These are phyloP conservation scores for Pleurotus eryngii DNA, from an alignment of 768 basidiomycete genomes.

Conservation along the genomic window DNA sequence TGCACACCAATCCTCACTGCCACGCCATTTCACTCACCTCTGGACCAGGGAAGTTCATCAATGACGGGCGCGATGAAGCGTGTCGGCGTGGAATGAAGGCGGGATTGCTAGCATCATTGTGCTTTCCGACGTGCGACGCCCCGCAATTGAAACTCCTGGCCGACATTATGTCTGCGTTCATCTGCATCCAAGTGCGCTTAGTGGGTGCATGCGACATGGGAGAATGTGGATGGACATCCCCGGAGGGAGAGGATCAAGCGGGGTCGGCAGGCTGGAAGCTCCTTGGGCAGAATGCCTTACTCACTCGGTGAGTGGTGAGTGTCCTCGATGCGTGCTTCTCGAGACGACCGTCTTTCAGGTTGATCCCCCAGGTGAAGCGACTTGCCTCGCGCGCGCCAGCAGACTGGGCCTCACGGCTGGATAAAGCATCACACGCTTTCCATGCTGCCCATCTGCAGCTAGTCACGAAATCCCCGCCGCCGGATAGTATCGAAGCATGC, in stretches of 20 bases:
- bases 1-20: constrained; percentile 17
- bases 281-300: constrained; percentile 25
- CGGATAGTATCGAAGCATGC: constrained; percentile 42
- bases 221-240: constrained; percentile 17
- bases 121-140: constrained; percentile 55
- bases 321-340: constrained; percentile 3
- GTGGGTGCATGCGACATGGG: constrained; percentile 11
- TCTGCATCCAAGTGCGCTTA: constrained; percentile 31
- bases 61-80: constrained; percentile 20
- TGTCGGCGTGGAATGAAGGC: constrained; percentile 28
- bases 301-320: constrained; percentile 38
- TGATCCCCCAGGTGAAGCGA: constrained; percentile 35
- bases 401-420: constrained; percentile 42
- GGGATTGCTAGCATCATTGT: constrained; percentile 55
- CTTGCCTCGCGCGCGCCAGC: constrained; percentile 27
- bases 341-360: constrained; percentile 22
- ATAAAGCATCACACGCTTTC: constrained; percentile 30
- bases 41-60: constrained; percentile 11
- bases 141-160: constrained; percentile 51
- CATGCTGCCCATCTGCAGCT: constrained; percentile 29
- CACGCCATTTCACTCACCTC: constrained; percentile 12
- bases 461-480: constrained; percentile 24
- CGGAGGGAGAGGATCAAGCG: constrained; percentile 6
- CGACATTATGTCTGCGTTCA: constrained; percentile 45
- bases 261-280: constrained; percentile 12